These are phyloP conservation scores for Endotrypanum monterogeii DNA, from an alignment of 208 protist genomes.

Conservation along the genomic window DNA sequence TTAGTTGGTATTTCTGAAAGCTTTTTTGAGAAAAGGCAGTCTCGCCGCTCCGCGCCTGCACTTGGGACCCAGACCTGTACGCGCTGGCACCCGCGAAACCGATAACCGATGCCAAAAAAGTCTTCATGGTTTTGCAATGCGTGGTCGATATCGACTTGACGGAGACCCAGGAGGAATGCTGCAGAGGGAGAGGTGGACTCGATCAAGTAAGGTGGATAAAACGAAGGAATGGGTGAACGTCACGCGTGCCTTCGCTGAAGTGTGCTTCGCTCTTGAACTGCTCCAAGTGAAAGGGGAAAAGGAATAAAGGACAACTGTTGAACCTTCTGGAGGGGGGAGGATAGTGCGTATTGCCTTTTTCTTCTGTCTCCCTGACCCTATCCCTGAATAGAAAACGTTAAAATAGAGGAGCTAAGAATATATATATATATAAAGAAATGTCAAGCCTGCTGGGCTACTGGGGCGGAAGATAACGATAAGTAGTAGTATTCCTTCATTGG, in stretches of 20 bases:
- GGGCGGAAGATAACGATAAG: background rate
- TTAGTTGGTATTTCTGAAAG: slow-evolving; percentile 63
- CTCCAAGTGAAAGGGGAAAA: no score
- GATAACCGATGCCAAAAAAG: slow-evolving; percentile 33
- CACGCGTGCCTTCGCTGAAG: no score
- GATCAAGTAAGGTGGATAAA: background rate
- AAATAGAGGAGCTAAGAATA: no score
- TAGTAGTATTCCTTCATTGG: slow-evolving; percentile 1
- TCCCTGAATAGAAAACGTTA: no score
- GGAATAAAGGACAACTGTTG: background rate
- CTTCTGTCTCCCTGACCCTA: background rate
- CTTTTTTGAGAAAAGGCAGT: slow-evolving; percentile 62
- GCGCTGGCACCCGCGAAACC: slow-evolving; percentile 36
- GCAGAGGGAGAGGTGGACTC: background rate
- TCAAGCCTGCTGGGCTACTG: background rate
- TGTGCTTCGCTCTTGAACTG: no score
- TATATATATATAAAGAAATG: no score
- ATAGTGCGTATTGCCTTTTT: background rate
- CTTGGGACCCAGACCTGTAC: slow-evolving; percentile 32
- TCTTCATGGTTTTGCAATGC: slow-evolving; percentile 39
- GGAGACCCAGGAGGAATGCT: background rate
- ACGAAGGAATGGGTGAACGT: background rate
- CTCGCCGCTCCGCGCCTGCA: slow-evolving; percentile 32
- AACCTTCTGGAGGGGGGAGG: background rate
- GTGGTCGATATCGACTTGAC: background rate